phyloP scores from a whole-genome alignment of 345 rosid species.

The Salix dunnii region DNA sequence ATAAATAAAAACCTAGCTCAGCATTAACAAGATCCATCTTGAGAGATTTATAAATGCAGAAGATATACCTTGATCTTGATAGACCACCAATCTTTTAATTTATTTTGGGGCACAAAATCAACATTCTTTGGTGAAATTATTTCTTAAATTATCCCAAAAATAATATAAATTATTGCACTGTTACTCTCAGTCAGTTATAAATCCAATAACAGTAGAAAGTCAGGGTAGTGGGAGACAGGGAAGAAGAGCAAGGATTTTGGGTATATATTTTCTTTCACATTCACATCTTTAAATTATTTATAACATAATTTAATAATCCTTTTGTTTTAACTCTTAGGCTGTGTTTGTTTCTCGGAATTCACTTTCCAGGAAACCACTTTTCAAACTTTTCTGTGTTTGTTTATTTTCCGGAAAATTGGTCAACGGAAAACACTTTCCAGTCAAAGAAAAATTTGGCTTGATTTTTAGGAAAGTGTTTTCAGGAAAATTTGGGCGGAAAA shows the following conservation, averaged over 20 bases:
- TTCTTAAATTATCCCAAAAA: background rate
- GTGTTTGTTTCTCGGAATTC: no score
- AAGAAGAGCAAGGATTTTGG: conserved; percentile 24
- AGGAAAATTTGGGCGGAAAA: no score
- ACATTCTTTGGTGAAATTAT: background rate
- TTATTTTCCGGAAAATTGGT: no score
- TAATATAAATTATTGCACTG: background rate
- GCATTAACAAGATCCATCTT: background rate
- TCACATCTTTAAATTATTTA: conserved; percentile 3
- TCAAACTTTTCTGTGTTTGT: no score
- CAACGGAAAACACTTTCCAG: no score
- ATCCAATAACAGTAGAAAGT: conserved; percentile 21
- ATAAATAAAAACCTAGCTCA: background rate
- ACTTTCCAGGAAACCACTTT: no score
- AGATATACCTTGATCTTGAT: background rate
- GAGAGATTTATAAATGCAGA: background rate
- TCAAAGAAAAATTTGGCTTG: no score
- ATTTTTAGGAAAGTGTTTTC: no score
- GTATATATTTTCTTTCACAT: background rate
- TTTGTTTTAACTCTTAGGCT: background rate
- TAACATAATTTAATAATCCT: background rate
- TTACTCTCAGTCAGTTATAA: background rate
- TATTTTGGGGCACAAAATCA: background rate
- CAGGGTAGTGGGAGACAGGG: conserved; percentile 42
- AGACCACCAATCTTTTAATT: background rate